These are phyloP conservation scores for Osmanthus fragrans DNA, from an alignment of 257 asterid genomes.

Conservation along the genomic window DNA sequence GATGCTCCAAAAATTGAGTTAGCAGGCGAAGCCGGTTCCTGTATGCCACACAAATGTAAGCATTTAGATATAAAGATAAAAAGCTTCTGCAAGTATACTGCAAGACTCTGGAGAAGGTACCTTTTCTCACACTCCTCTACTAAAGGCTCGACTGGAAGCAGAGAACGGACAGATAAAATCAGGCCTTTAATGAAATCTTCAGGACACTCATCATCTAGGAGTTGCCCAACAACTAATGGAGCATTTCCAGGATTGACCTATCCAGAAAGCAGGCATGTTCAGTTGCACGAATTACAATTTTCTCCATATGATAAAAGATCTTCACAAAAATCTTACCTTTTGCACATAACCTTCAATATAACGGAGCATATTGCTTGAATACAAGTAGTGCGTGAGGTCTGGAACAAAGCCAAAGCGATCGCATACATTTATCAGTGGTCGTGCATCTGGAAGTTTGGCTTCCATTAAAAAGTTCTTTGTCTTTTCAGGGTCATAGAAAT, in stretches of 20 bases:
- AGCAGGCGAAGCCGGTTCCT: constrained; percentile 99
- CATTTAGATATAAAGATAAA: constrained; percentile 21
- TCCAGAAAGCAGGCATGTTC: constrained; percentile 29
- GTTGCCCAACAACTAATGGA: constrained; percentile 98
- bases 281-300: constrained; percentile 16
- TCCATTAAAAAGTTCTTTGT: constrained; percentile 93
- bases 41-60: constrained; percentile 31
- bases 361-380: constrained; percentile 88
- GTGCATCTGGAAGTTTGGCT: constrained; percentile 93
- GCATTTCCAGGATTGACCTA: constrained; percentile 99
- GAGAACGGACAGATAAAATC: constrained; percentile 94
- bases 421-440: constrained; percentile 89
- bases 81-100: constrained; percentile 7
- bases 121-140: constrained; percentile 99
- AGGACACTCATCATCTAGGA: constrained; percentile 96
- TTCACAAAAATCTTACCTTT: constrained; percentile 50
- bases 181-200: constrained; percentile 98
- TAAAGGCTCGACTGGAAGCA: constrained; percentile 97
- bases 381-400: constrained; percentile 89
- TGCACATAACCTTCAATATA: constrained; percentile 97
- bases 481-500: constrained; percentile 87
- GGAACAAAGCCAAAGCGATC: constrained; percentile 96
- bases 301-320: constrained; percentile 5
- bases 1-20: constrained; percentile 98
- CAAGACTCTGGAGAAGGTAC: constrained; percentile 32